Base-by-base conservation (phyloP, 1,284 basidiomycete genomes). In the Inonotus hispidus region DNA sequence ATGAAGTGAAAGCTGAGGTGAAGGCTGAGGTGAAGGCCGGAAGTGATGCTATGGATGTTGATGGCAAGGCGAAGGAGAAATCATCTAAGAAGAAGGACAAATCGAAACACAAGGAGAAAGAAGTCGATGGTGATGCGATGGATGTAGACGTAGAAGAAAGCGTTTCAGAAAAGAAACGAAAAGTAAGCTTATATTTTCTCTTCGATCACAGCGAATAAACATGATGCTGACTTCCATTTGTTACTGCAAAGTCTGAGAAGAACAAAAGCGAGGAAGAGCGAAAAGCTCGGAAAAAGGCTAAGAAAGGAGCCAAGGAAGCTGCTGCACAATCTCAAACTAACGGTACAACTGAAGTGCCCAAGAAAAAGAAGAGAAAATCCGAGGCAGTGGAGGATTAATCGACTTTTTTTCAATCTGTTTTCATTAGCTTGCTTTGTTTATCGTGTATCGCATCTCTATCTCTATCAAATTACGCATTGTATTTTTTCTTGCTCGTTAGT, bases 361-460 rank as follows among this genome's bases (percentile, higher is more conserved):
- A 90, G 75, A 92, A 90, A 76, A 90, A 89, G 74, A 88, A 84
- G 75, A 83, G 82, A 74, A 88, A 87, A 67, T 77, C 79, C 21
- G 81, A 83, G 67, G 75, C 71, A 71, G 80, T 73, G 21, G 45
- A 21, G n/a, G 41, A 43, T 14, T 16, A 43, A n/a, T 43, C 7
- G 41, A 49, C 16, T 49, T 4, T n/a, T 13, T 23, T 1, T 45
- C 21, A 21, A n/a, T 45, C 21, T 45, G 14, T 45, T 45, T 45
- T n/a, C 41, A 21, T 21, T 45, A 16, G 41, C 5, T 21, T 32
- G 47, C 35, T 32, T 53, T 59, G 21, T 53, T 11, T 43, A 41
- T 43, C n/a, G 11, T 43, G 16, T 21, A 43, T 43, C 19, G 41
- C 16, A 43, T 43, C 19, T 43, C 16, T 43, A 13, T 41, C 39